phyloP scores from a whole-genome alignment of 495 filamentous ascomycete genomes.

The Aspergillus kassunensis region DNA sequence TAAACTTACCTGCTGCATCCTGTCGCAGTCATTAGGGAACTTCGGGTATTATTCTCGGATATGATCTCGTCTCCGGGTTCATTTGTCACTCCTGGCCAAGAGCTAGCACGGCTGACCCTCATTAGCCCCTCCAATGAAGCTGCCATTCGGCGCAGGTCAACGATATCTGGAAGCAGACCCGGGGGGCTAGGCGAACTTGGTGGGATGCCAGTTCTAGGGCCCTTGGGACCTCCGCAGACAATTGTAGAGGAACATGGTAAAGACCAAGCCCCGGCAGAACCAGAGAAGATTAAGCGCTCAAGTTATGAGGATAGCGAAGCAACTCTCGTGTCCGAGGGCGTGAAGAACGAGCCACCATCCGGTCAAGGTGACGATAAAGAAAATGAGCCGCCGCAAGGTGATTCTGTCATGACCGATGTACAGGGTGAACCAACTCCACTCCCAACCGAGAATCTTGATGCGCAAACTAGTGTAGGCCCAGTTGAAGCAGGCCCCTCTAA shows the following conservation, averaged over 20 bases:
- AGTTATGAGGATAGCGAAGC: conserved; percentile 45
- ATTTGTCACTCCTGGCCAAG: conserved; percentile 63
- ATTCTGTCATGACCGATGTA: conserved; percentile 16
- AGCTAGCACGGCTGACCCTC: conserved; percentile 79
- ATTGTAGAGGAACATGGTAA: conserved; percentile 18
- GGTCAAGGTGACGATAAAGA: conserved; percentile 38
- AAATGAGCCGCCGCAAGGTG: conserved; percentile 31
- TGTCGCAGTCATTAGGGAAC: conserved; percentile 60
- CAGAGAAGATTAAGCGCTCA: conserved; percentile 16
- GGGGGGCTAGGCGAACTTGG: conserved; percentile 47
- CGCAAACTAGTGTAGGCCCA: neutral
- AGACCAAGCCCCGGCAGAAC: conserved; percentile 15
- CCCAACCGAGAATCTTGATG: conserved; percentile 3
- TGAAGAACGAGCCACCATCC: conserved; percentile 20
- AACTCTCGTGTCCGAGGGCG: conserved; percentile 46
- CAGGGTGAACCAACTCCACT: conserved; percentile 14
- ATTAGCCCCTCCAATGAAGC: conserved; percentile 58
- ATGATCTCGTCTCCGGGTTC: conserved; percentile 56
- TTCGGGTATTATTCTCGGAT: conserved; percentile 66
- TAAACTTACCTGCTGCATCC: neutral
- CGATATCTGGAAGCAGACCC: conserved; percentile 38
- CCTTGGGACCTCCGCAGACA: conserved; percentile 41
- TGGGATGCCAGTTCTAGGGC: conserved; percentile 49
- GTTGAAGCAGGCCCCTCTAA: conserved; percentile 20
- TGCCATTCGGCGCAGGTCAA: conserved; percentile 53